Base-by-base conservation (phyloP, 306 rosid species). In the Carpinus fangiana region DNA sequence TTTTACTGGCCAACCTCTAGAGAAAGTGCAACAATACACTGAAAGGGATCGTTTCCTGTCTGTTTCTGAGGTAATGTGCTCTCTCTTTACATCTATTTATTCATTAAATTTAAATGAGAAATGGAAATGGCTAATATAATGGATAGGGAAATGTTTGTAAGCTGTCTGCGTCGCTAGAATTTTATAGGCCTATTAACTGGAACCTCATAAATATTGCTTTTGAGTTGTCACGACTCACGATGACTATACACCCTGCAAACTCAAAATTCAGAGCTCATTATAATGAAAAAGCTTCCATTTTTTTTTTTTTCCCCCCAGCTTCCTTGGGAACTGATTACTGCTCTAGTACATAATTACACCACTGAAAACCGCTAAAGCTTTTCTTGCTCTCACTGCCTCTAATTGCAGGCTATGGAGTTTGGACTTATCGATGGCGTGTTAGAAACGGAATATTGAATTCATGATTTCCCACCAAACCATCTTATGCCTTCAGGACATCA, bases 11-110 rank as follows among this genome's bases (percentile, higher is more conserved):
- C 99, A 93, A 74, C 55, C 99, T 55, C 3, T 93, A 13, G 99
- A 92, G 85, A 91, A 79, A 85, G 97, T 95, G 83, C 98, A 93
- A 76, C 92, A 89, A 66, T 93, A 87, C 86, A 95, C 98, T 2
- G 99, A 95, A 75, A 89, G 98, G 86, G 98, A 95, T 79, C 95
- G 93, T 2, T 95, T 90, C 82, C 79, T 95, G 79, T 93, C 99
- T 60, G 92, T 79, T 83, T 86, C 97, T 4, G 99, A 93, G 96
- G 99, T 95, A 86, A 73, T 64, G 9, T 76, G 26, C 74, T 66
- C 6, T 12, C 9, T 76, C 34, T 7, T 20, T 53, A 17, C 8
- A 17, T 61, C 17, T 16, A 23, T 20, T n/a, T 72, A 10, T 62
- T 4, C 17, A 3, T 14, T 0, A 6, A 18, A 38, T 66, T 64